Evolutionary conservation across 2,329 filamentous ascomycete species (phyloP), one percentile per base, ranked within the genome.

Genomic region (Microascus cirrosus): DNA sequence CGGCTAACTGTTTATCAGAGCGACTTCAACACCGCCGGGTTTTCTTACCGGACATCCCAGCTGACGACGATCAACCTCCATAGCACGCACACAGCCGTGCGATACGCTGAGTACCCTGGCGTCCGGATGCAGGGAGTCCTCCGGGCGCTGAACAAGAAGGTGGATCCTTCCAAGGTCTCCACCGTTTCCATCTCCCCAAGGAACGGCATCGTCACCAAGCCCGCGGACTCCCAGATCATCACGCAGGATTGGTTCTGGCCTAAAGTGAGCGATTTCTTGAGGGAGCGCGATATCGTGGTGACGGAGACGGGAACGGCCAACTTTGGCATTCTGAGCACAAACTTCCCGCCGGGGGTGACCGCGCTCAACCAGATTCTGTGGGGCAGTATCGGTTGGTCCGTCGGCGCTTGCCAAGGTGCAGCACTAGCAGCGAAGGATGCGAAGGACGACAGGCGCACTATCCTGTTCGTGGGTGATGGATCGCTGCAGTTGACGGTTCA

Each of bases 391-490:
- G 81, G 81, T 24, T 84, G 80, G 79, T 80, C 80, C 4, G 78
- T 83, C 20, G 79, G 79, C 59, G 80, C 81, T 22, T 75, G 74
- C 36, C 80, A 83, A 64, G 80, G 80, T 36, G 90, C 89, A 20
- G 88, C 87, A 1, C 76, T 94, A 12, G 91, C 89, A 1, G 82
- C 84, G 0, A 85, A 84, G 64, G 90, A 94, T 66, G 71, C 73
- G 42, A 54, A 39, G 15, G 70, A 71, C 36, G 76, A 82, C 55
- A 74, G 83, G 28, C 78, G 91, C 60, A 90, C 87, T 0, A 85
- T 96, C 53, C 77, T 95, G 42, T 92, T 95, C 66, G 89, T 91
- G n/a, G 91, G 91, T 25, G 91, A 96, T 65, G 91, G 91, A 32
- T 90, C 85, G 59, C 85, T 95, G 71, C 90, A 96, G 69, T 77